phyloP scores from a whole-genome alignment of 352 stramenopile species.

The Pythium apleroticum region DNA sequence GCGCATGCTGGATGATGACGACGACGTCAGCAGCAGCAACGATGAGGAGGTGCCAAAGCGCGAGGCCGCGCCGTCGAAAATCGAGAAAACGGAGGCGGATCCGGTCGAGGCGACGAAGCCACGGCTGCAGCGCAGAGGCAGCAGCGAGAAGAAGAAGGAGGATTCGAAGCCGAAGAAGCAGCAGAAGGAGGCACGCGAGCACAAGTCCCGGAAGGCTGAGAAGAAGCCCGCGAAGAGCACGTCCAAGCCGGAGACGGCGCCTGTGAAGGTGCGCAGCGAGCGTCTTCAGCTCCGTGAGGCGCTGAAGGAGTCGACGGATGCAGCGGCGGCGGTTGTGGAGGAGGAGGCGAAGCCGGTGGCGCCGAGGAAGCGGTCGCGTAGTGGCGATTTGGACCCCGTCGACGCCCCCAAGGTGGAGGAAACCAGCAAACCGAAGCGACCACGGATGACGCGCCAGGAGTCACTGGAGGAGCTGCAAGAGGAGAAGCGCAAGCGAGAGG shows the following conservation, averaged over 20 bases:
- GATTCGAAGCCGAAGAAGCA: not conserved
- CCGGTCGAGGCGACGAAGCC: not conserved
- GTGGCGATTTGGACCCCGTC: not conserved
- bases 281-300: conserved; percentile 21
- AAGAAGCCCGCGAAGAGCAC: conserved; percentile 11
- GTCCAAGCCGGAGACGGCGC: not conserved
- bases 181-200: not conserved
- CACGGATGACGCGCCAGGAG: conserved; percentile 6
- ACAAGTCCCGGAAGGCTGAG: not conserved
- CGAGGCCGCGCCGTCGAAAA: not conserved
- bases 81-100: not conserved
- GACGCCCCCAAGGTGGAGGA: not conserved
- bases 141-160: not conserved
- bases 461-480: conserved; percentile 9
- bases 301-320: conserved; percentile 14
- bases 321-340: not conserved
- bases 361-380: conserved; percentile 16
- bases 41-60: conserved; percentile 7
- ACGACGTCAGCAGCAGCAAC: conserved; percentile 28
- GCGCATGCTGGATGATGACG: conserved; percentile 9
- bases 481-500: not conserved
- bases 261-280: conserved; percentile 22
- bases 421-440: conserved; percentile 2
- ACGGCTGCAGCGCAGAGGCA: not conserved
- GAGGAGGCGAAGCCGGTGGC: conserved; percentile 1